Evolutionary conservation across 345 rosid genomes (phyloP), one percentile per base, ranked within the genome.

Genomic region (Melastoma malabathricum): DNA sequence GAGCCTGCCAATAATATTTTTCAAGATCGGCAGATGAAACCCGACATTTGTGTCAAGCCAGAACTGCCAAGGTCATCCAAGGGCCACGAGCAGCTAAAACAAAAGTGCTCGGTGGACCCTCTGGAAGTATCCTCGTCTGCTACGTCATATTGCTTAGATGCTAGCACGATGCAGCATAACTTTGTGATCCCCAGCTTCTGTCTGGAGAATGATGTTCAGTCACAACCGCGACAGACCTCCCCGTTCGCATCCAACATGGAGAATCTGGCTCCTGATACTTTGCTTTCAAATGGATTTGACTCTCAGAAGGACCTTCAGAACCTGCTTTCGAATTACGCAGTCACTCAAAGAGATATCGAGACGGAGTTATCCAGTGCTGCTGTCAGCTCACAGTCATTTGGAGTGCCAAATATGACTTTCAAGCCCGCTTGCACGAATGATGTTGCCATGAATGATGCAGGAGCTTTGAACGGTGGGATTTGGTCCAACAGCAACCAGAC

Each of bases 301-400:
- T 82, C 96, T 50, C 95, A 84, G 65, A 92, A 86, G 77, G 98
- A 92, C 69, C 83, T 92, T 17, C 98, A 87, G 58, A 82, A 87
- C 75, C 65, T 92, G 78, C 87, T 92, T 59, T 68, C 83, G 39
- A 87, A 76, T 64, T 92, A 82, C 72, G 89, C 87, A 46, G 72
- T 82, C 47, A 66, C 72, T 20, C 81, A 83, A 43, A 80, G 78
- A 61, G 96, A 86, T 62, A 84, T 90, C 51, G 93, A 82, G 61
- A 92, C 95, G 3, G 98, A 92, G 59, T 72, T 86, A 62, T 70
- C 98, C 45, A 80, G 89, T 60, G 92, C 96, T 34, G 96, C 75
- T 44, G 72, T 80, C 52, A 77, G 96, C 64, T 68, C 98, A 45
- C 98, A 92, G 68, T 87, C 98, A 27, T 86, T 92, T 59, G 96